Conservation (phyloP, 768 basidiomycete species). For the Naganishia friedmannii region DNA sequence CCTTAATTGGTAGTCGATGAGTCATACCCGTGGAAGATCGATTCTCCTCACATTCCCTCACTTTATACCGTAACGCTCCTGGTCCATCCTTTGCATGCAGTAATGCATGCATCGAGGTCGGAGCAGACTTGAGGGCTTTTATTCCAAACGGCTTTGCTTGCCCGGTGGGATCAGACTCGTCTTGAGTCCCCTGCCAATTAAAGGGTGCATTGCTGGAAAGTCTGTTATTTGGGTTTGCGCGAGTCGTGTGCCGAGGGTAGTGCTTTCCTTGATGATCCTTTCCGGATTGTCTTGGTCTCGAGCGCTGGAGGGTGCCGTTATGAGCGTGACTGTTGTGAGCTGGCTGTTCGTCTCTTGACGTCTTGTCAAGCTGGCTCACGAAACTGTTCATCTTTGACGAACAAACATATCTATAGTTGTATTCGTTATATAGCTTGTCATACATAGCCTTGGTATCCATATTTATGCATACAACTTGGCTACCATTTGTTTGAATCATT, state of each 20-base stretch:
- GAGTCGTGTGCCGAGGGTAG: conserved; percentile 19
- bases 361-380: background rate
- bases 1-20: conserved; percentile 32
- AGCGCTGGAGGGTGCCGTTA: conserved; percentile 22
- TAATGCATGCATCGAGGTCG: background rate
- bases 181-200: conserved; percentile 21
- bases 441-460: background rate
- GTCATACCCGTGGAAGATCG: conserved; percentile 32
- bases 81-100: conserved; percentile 1
- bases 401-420: conserved; percentile 10
- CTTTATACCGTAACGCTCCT: conserved; percentile 16
- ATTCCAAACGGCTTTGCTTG: conserved; percentile 14
- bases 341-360: conserved; percentile 8
- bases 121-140: conserved; percentile 16
- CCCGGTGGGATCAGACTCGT: conserved; percentile 21
- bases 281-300: background rate
- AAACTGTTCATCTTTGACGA: conserved; percentile 17
- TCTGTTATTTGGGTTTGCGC: conserved; percentile 14
- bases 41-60: conserved; percentile 11
- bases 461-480: conserved; percentile 7
- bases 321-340: conserved; percentile 14
- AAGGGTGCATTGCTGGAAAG: conserved; percentile 14
- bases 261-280: background rate
- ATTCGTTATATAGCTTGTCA: conserved; percentile 1
- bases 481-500: too few relatives aligned